Evolutionary conservation across 73 alveolate genomes (phyloP).

Genomic region (Stentor roeselii): DNA sequence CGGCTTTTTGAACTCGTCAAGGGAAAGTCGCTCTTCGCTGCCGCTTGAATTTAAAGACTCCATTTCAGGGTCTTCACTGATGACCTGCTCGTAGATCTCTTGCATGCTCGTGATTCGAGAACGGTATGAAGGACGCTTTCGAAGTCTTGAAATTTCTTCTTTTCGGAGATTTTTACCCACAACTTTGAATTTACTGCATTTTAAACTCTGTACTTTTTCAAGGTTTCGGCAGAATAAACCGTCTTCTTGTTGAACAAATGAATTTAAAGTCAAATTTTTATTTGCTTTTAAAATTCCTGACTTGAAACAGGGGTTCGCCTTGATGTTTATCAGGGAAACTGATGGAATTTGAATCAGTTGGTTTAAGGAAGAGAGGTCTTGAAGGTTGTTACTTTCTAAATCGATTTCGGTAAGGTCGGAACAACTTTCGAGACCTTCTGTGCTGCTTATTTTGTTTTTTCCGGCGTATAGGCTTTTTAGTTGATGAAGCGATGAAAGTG

Average conservation of each 20-base stretch:
- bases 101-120: constrained; percentile 8
- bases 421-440: not conserved
- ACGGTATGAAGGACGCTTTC: not conserved
- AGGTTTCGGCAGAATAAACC: not conserved
- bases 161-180: not conserved
- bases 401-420: not conserved
- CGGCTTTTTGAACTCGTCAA: not conserved
- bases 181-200: not conserved
- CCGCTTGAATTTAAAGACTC: not conserved
- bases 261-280: too few relatives aligned
- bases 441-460: not conserved
- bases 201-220: not conserved
- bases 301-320: too few relatives aligned
- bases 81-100: constrained; percentile 15
- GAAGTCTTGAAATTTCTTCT: not conserved
- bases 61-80: constrained; percentile 1
- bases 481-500: not conserved
- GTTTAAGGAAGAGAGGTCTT: not conserved
- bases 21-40: not conserved
- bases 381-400: not conserved
- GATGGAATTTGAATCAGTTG: too few relatives aligned
- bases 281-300: too few relatives aligned
- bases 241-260: not conserved
- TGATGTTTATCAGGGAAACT: too few relatives aligned
- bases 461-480: not conserved